Evolutionary conservation across 176 grass and related monocot genomes (phyloP), one percentile per base, ranked within the genome.

Genomic region (Typha latifolia): DNA sequence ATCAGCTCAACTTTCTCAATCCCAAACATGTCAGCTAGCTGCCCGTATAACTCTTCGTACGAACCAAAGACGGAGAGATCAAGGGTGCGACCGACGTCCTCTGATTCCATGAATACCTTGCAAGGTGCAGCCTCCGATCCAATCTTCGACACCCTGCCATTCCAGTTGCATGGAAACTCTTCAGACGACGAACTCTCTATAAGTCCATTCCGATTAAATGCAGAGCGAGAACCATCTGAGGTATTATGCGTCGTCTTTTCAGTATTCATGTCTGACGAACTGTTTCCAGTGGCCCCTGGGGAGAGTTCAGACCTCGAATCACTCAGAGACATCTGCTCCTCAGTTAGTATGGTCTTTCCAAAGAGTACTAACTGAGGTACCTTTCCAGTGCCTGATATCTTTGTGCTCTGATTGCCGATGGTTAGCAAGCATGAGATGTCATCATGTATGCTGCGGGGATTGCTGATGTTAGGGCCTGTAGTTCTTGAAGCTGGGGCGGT

Each of bases 41-140:
- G 85, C 20, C 75, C 53, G 14, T 91, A 87, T 32, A 91, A 14
- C 55, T 91, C 89, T 76, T 91, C 89, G 2, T 91, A 91, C 32
- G 89, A 87, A 1, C 72, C 79, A 24, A 91, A 84, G 22, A 82
- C 79, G 31, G 84, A 87, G 2, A 91, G 49, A 32, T 91, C 81
- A 1, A 91, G 86, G 49, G 81, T 91, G 56, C 84, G 89, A 71
- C 89, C 84, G 16, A 91, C 75, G 74, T 91, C 84, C 72, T 91
- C 89, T 3, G 81, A 87, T 77, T 91, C 85, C 78, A 84, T 72
- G 67, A 88, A 99, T 15, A 99, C 90, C 77, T 99, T 99, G 84
- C 95, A 99, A 68, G 87, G 89, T 7, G 81, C 84, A 11, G 76
- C 93, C 49, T 93, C 83, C 53, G 85, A 48, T 62, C 76, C 89